Percentiles rank a stretch among this genome's conserved stretches.
These are phyloP conservation scores for Furcasterigmium sp. DNA, from an alignment of 2,329 filamentous ascomycete genomes.

Conservation along the genomic window DNA sequence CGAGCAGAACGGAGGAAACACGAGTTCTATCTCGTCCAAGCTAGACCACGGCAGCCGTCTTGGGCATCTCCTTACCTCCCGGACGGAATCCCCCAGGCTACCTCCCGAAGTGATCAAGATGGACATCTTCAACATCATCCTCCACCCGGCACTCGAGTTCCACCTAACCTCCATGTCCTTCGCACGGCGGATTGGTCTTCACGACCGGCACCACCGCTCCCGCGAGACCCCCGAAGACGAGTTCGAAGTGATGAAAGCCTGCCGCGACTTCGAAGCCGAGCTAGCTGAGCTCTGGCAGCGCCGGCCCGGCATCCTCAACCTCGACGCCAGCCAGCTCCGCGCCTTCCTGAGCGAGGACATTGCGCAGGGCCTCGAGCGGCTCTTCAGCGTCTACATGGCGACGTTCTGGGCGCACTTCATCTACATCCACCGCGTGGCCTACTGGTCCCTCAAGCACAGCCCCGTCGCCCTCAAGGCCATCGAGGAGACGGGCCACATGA, in stretches of 20 bases:
- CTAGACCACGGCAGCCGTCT: background rate
- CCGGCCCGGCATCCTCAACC: background rate
- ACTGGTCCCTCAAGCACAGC: background rate
- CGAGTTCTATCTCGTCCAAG: background rate
- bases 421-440: slow-evolving; percentile 2
- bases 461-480: background rate
- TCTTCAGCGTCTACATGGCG: slow-evolving; percentile 1
- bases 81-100: background rate
- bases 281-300: background rate
- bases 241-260: slow-evolving; percentile 1
- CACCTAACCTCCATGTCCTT: background rate
- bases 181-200: background rate
- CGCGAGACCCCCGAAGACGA: slow-evolving; percentile 2
- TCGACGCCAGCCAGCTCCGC: background rate
- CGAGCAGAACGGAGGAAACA: too few relatives aligned
- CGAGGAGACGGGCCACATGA: background rate
- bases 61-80: background rate
- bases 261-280: background rate
- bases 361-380: background rate
- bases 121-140: slow-evolving; percentile 1
- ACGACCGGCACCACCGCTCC: slow-evolving; percentile 1
- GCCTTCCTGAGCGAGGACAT: background rate
- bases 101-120: background rate
- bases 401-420: slow-evolving; percentile 1
- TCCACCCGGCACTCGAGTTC: background rate